These are phyloP conservation scores for Panicum hallii DNA, from an alignment of 202 grass and related monocot species.

Conservation along the genomic window DNA sequence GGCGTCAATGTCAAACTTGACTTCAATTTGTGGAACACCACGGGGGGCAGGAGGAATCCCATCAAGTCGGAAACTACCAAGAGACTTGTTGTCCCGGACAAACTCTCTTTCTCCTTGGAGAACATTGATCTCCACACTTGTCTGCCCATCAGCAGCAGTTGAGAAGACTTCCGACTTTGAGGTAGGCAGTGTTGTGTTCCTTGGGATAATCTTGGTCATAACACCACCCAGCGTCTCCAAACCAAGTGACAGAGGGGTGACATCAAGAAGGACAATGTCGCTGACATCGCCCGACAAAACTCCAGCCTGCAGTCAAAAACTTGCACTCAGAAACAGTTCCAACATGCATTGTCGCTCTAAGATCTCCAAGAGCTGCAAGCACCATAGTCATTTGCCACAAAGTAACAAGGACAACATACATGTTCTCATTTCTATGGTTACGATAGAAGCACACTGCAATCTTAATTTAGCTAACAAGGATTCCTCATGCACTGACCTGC, in stretches of 20 bases:
- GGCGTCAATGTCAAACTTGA: constrained; percentile 78
- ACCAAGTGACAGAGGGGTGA: constrained; percentile 68
- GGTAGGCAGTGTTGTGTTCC: constrained; percentile 71
- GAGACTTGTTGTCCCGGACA: constrained; percentile 74
- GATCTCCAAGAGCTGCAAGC: not conserved
- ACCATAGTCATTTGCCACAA: not conserved
- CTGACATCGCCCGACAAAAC: constrained; percentile 73
- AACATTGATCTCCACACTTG: constrained; percentile 76
- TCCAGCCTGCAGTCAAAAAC: constrained; percentile 55
- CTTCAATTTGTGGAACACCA: constrained; percentile 74
- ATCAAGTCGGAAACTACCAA: constrained; percentile 76
- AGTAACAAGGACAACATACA: not conserved
- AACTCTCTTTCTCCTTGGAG: constrained; percentile 79
- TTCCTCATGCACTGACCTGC: constrained; percentile 57
- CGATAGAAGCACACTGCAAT: not conserved
- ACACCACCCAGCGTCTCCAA: constrained; percentile 75
- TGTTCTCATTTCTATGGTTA: not conserved
- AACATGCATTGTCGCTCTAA: not conserved
- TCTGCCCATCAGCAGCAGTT: constrained; percentile 68
- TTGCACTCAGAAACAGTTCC: constrained; percentile 20
- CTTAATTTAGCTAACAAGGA: not conserved
- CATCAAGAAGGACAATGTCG: constrained; percentile 75
- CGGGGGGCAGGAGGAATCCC: constrained; percentile 70
- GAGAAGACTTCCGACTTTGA: constrained; percentile 78
- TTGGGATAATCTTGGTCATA: constrained; percentile 79